A percentile compares a stretch with the other conserved stretches of the same genome.
phyloP scores from a whole-genome alignment of 257 asterid species.

The Solanum pennellii region DNA sequence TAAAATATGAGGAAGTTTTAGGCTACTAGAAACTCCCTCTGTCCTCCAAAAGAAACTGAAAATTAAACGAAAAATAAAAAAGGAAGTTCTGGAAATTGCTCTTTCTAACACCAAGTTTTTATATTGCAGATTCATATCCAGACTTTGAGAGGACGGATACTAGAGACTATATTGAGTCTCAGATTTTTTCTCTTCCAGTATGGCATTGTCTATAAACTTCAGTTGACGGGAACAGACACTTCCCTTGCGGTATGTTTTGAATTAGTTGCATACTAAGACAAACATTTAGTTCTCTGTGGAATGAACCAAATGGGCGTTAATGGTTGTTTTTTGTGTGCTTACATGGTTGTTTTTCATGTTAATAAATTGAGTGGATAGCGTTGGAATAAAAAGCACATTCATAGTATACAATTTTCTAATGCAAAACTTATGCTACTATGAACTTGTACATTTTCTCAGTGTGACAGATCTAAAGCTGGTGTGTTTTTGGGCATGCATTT shows the following conservation, averaged over 20 bases:
- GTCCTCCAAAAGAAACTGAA: background rate
- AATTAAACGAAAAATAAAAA: background rate
- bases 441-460: background rate
- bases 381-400: background rate
- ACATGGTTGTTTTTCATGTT: background rate
- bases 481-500: background rate
- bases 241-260: conserved; percentile 69
- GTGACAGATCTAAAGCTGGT: background rate
- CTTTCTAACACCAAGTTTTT: background rate
- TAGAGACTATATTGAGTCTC: conserved; percentile 88
- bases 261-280: background rate
- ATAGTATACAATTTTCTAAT: background rate
- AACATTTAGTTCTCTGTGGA: background rate
- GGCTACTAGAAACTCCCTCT: too few species aligned
- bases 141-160: conserved; percentile 91
- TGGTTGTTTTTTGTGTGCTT: background rate
- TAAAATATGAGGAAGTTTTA: background rate
- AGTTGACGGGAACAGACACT: conserved; percentile 60
- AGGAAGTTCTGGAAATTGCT: background rate
- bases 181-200: conserved; percentile 87
- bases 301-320: background rate
- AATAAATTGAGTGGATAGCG: background rate
- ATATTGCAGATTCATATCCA: conserved; percentile 75
- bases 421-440: background rate
- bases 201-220: conserved; percentile 91